A percentile compares a stretch with the other conserved stretches of the same genome.
These are phyloP conservation scores for Fusarium sp. DNA, from an alignment of 2,329 filamentous ascomycete genomes.

Conservation along the genomic window DNA sequence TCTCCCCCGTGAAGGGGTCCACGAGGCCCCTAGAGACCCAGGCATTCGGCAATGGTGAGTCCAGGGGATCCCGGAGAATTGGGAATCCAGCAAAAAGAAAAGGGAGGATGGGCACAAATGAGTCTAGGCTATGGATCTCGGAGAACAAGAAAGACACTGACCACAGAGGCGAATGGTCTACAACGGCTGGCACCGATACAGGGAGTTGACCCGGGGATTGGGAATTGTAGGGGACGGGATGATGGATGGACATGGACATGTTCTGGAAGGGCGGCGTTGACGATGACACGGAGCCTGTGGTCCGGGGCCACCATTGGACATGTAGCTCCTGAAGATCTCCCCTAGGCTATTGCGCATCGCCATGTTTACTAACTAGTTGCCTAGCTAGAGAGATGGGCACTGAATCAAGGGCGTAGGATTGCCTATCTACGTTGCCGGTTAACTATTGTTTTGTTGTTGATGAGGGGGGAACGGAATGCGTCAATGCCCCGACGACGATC, in stretches of 20 bases:
- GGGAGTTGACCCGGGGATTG: constrained; percentile 29
- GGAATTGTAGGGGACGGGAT: background rate
- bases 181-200: background rate
- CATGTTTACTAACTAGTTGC: background rate
- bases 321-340: background rate
- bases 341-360: background rate
- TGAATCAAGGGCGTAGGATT: background rate
- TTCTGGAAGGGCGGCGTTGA: constrained; percentile 38
- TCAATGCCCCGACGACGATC: constrained; percentile 11
- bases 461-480: background rate
- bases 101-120: background rate
- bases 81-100: background rate
- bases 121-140: background rate
- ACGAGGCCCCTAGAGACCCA: constrained; percentile 19
- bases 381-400: background rate
- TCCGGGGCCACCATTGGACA: background rate
- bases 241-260: background rate
- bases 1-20: constrained; percentile 20
- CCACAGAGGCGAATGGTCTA: background rate
- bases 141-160: background rate
- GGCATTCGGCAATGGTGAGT: constrained; percentile 4
- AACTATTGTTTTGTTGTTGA: constrained; percentile 14
- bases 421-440: background rate
- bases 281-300: background rate
- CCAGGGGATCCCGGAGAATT: constrained; percentile 10